phyloP scores from a whole-genome alignment of 441 rosid species.

The Eruca vesicaria region DNA sequence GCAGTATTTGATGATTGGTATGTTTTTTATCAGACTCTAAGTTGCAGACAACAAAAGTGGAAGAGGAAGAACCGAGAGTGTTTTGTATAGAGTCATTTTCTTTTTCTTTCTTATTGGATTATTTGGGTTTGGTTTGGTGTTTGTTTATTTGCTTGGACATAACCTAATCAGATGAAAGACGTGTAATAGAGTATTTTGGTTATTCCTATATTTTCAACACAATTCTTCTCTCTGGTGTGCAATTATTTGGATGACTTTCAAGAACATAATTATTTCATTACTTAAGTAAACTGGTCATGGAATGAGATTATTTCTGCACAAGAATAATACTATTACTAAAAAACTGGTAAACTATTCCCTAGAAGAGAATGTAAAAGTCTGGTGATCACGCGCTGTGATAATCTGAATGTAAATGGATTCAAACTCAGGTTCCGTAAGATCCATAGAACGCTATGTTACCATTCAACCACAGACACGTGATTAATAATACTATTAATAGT shows the following conservation, averaged over 20 bases:
- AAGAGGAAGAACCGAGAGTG: slow-evolving; percentile 5
- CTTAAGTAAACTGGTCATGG: too few relatives aligned
- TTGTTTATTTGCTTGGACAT: slow-evolving; percentile 37
- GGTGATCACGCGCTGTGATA: too few relatives aligned
- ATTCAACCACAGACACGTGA: too few relatives aligned
- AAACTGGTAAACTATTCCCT: too few relatives aligned
- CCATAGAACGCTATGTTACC: too few relatives aligned
- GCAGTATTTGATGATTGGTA: slow-evolving; percentile 20
- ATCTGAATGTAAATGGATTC: too few relatives aligned
- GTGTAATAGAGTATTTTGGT: background rate
- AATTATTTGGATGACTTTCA: background rate
- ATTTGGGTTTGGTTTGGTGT: slow-evolving; percentile 37
- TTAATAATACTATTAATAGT: too few relatives aligned
- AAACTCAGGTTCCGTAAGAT: too few relatives aligned
- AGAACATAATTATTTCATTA: too few relatives aligned
- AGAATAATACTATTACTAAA: too few relatives aligned
- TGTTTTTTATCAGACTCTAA: slow-evolving; percentile 19
- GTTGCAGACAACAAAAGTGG: slow-evolving; percentile 21
- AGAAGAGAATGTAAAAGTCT: too few relatives aligned
- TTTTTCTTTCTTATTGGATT: slow-evolving; percentile 24
- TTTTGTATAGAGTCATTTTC: slow-evolving; percentile 25
- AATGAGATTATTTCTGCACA: too few relatives aligned
- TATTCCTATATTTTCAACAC: background rate
- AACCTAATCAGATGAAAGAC: slow-evolving; percentile 14
- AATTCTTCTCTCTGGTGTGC: background rate